Evolutionary conservation across 2,329 filamentous ascomycete species (phyloP), one percentile per base, ranked within the genome.

Genomic region (Lasiodiplodia hormozganensis): DNA sequence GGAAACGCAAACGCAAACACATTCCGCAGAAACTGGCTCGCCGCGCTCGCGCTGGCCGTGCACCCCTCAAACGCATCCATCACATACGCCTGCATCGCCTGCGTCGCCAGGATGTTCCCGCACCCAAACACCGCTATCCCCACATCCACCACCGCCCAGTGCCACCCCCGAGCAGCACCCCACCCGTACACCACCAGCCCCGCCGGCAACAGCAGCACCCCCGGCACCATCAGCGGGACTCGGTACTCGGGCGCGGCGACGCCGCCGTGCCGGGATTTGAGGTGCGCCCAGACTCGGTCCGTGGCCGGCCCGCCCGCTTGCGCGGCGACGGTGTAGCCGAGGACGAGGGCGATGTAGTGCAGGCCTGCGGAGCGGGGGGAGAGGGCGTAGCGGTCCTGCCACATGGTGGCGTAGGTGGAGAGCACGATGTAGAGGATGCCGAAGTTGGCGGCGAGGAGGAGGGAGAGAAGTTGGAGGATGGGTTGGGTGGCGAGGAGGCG

Each of bases 11-110:
- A 76, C 70, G 34, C 74, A 51, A 73, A 68, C 1, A 73, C 25
- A 38, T 72, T 73, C 2, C 71, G 68, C 11, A 74, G 64, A 21
- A 74, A 67, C 36, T 69, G 64, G 1, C 70, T 69, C 85, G 89
- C n/a, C 85, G 88, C 4, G 87, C 87, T 2, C 0, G 72, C 71
- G 10, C 85, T 88, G 0, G 89, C 89, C 1, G 88, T 87, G 71
- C 89, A 87, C 69, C 83, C 78, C 0, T 83, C 81, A 72, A 85
- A 90, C 2, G 84, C 82, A 66, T 92, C 89, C 62, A 90, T 85
- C 2, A 90, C 81, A 71, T 92, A 92, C 12, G 86, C 86, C 57
- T 85, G 82, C 3, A 85, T 74, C 0, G 82, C 78, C 81, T 87
- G 72, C 3, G 68, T 71, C 1, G 43, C 56, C 4, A 74, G 57